These are phyloP conservation scores for Aspergillus viridinutans DNA, from an alignment of 2,329 filamentous ascomycete species.

Conservation along the genomic window DNA sequence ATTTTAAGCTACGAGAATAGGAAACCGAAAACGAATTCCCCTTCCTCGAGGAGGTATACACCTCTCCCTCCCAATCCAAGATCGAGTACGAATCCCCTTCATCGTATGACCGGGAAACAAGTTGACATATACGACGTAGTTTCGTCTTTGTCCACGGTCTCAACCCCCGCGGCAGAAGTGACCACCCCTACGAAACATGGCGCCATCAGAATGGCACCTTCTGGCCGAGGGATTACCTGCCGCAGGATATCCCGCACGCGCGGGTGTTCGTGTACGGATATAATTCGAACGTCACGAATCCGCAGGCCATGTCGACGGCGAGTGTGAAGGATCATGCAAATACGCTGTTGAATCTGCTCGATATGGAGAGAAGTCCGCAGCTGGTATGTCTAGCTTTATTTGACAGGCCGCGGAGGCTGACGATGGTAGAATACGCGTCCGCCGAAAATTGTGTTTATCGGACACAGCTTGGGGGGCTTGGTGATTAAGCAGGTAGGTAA, in stretches of 20 bases:
- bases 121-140: slow-evolving; percentile 6
- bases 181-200: slow-evolving; percentile 32
- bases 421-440: slow-evolving; percentile 14
- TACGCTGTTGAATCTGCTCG: slow-evolving; percentile 28
- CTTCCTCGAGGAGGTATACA: slow-evolving; percentile 27
- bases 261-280: slow-evolving; percentile 31
- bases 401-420: not conserved
- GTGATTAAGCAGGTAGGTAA: slow-evolving; percentile 28
- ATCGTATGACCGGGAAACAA: no score
- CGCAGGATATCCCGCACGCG: slow-evolving; percentile 26
- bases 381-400: slow-evolving; percentile 9
- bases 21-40: slow-evolving; percentile 24
- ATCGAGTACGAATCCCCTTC: slow-evolving; percentile 20
- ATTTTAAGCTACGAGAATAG: slow-evolving; percentile 13
- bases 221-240: slow-evolving; percentile 23
- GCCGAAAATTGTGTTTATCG: slow-evolving; percentile 29
- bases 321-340: slow-evolving; percentile 34
- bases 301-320: slow-evolving; percentile 31
- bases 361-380: slow-evolving; percentile 27
- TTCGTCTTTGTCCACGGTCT: slow-evolving; percentile 31
- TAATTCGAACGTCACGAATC: slow-evolving; percentile 28
- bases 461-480: slow-evolving; percentile 29
- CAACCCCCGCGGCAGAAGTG: slow-evolving; percentile 26
- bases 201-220: slow-evolving; percentile 25
- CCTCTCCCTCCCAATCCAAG: slow-evolving; percentile 20